phyloP scores from a whole-genome alignment of 1,284 basidiomycete genomes.

The Inonotus obliquus region DNA sequence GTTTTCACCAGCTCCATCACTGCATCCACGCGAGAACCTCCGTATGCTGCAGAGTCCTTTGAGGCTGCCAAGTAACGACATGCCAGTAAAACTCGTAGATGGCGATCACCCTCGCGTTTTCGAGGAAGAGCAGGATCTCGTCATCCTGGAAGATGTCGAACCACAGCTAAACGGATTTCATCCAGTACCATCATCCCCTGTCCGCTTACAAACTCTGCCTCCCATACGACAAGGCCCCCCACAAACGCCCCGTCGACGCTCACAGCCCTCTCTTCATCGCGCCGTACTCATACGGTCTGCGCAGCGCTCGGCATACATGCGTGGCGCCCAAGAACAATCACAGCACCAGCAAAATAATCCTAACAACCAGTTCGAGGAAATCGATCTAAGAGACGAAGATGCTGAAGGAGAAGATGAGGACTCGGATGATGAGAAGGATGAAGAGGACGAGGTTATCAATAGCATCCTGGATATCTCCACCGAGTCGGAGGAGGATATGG shows the following conservation, averaged over 20 bases:
- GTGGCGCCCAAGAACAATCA: constrained; percentile 31
- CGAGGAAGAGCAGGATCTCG: constrained; percentile 63
- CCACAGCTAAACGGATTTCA: constrained; percentile 16
- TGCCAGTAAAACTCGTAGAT: constrained; percentile 46
- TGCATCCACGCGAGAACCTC: constrained; percentile 56
- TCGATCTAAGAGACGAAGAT: constrained; percentile 24
- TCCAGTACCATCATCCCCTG: constrained; percentile 14
- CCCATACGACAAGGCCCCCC: constrained; percentile 4
- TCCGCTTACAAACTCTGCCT: constrained; percentile 16
- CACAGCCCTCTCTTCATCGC: constrained; percentile 50
- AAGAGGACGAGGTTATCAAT: constrained; percentile 26
- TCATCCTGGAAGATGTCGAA: constrained; percentile 63
- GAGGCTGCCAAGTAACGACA: constrained; percentile 32
- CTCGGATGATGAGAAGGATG: constrained; percentile 27
- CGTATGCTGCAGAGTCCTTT: constrained; percentile 55
- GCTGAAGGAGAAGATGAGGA: constrained; percentile 28
- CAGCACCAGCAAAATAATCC: constrained; percentile 25
- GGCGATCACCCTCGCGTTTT: constrained; percentile 62
- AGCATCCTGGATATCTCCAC: constrained; percentile 27
- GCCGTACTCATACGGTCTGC: constrained; percentile 66
- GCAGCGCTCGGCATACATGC: constrained; percentile 47
- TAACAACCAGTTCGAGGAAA: constrained; percentile 26
- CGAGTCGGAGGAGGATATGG: constrained; percentile 16
- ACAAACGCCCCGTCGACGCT: constrained; percentile 40
- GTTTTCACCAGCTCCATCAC: constrained; percentile 58